Base-by-base conservation (phyloP, 2,329 filamentous ascomycete genomes). In the Aspergillus sclerotialis region DNA sequence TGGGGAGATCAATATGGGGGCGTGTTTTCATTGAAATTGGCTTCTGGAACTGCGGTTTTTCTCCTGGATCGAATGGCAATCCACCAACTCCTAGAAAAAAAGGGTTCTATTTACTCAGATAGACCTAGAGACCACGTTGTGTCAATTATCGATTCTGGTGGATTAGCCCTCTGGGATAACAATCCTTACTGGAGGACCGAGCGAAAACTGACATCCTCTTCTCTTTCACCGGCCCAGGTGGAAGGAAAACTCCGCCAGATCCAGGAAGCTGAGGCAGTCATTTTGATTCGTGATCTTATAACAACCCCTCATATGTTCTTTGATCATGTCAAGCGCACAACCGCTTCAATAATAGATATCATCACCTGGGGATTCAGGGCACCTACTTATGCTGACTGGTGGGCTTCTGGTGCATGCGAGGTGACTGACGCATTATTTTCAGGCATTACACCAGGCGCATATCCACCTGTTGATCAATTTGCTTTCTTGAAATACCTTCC, bases 301-400 rank as follows among this genome's bases (percentile, higher is more conserved):
- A 10, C 14, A 14, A 30, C 28, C 19, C 28, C 28, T 17, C 28
- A 16, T 14, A 30, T 14, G n/a, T 30, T 30, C 15, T 30, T 30
- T 30, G 28, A 30, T n/a, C 28, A 30, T 30, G 28, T 30, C 28
- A 30, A 30, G 14, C 28, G 28, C 28, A 30, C 28, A 14, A 30
- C 14, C 14, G 9, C 19, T 16, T 30, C 28, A 2, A 11, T 30
- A 16, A 17, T 10, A 14, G 28, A 16, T 30, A 30, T 30, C 2
- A 9, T 30, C 12, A 9, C 9, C 28, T 30, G 28, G 28, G 28
- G 28, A 9, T 30, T 30, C 28, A 30, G 28, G 14, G 28, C 28
- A 17, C 28, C 13, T 7, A 30, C 28, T 30, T 30, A 30, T 30
- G 28, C 16, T 2, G 11, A n/a, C 28, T 30, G 28, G 28, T 30